A percentile compares a stretch with the other conserved stretches of the same genome.
phyloP scores from a whole-genome alignment of 176 grass and related monocot genomes.

The Ampelocalamus luodianensis region DNA sequence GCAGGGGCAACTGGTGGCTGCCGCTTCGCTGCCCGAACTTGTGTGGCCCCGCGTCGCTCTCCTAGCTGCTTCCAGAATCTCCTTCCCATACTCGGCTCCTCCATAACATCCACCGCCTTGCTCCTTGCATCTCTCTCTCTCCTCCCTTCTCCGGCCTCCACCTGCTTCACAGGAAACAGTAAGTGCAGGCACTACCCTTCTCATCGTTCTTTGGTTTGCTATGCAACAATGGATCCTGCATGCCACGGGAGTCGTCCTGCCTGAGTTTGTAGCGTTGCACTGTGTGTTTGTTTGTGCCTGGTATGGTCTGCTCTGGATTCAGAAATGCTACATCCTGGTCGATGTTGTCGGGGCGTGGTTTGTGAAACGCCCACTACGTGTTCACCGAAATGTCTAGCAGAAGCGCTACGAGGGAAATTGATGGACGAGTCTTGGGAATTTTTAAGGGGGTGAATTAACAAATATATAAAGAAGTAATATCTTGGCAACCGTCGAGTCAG shows the following conservation, averaged over 20 bases:
- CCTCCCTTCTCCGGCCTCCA: background rate
- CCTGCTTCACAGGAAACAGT: background rate
- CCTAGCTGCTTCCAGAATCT: slow-evolving; percentile 20
- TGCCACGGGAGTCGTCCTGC: background rate
- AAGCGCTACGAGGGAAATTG: background rate
- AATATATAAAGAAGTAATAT: background rate
- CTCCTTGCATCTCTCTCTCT: background rate
- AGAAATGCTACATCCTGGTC: background rate
- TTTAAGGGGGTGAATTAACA: background rate
- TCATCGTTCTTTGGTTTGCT: background rate
- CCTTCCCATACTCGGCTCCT: slow-evolving; percentile 1
- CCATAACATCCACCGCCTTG: slow-evolving; percentile 11
- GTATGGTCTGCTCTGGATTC: too few relatives aligned
- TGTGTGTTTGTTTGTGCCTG: too few relatives aligned
- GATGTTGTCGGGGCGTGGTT: background rate
- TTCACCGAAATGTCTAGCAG: background rate
- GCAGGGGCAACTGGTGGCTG: slow-evolving; percentile 36
- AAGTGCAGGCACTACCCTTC: background rate
- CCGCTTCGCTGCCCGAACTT: background rate
- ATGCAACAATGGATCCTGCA: background rate
- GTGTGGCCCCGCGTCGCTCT: slow-evolving; percentile 22
- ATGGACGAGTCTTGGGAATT: background rate
- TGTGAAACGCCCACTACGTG: background rate
- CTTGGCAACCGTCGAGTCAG: too few relatives aligned
- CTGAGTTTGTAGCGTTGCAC: background rate